Conservation (phyloP, 192 early-diverging fungal species). For the Coemansia sp. region DNA sequence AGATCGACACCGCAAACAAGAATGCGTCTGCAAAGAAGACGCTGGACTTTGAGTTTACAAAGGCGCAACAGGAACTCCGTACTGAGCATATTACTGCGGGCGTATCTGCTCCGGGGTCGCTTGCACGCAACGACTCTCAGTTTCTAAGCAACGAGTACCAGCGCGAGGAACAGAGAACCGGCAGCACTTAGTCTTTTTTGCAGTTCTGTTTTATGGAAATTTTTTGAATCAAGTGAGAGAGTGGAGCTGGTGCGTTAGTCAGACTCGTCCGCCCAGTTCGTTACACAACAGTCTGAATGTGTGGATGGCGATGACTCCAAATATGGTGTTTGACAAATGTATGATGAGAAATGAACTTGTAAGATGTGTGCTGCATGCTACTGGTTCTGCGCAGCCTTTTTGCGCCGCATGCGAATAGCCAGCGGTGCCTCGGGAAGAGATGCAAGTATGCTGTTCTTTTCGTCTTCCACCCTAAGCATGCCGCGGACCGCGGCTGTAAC, state of each 20-base stretch:
- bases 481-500: constrained; percentile 40
- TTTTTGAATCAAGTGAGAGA: background rate
- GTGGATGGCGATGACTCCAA: background rate
- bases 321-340: background rate
- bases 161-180: constrained; percentile 27
- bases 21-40: constrained; percentile 9
- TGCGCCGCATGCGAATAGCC: constrained; percentile 39
- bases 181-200: background rate
- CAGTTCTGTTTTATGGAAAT: background rate
- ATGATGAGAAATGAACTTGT: background rate
- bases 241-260: background rate
- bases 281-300: background rate
- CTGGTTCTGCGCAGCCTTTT: constrained; percentile 11
- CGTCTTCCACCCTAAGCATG: constrained; percentile 23
- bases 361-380: background rate
- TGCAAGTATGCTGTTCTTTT: constrained; percentile 5
- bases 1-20: constrained; percentile 19
- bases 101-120: background rate
- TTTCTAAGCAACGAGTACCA: constrained; percentile 47
- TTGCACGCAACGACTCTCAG: constrained; percentile 33
- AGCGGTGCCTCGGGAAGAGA: constrained; percentile 37
- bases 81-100: constrained; percentile 6
- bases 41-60: constrained; percentile 29
- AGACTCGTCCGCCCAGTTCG: background rate
- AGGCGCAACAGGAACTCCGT: constrained; percentile 28